These are phyloP conservation scores for Chlamydomonas schloesseri DNA, from an alignment of 139 green algal genomes.

Conservation along the genomic window DNA sequence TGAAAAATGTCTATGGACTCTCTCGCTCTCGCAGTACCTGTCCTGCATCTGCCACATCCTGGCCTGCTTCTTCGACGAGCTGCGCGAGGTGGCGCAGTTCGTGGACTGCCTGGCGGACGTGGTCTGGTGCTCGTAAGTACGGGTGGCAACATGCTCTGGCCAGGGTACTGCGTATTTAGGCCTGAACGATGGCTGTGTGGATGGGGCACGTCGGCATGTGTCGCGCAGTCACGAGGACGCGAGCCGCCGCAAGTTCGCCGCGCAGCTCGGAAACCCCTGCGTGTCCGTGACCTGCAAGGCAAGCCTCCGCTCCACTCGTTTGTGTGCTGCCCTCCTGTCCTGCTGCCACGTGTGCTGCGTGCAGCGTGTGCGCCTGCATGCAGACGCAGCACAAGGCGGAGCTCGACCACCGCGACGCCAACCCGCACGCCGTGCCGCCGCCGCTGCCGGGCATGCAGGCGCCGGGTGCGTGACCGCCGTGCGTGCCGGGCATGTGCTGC, in stretches of 20 bases:
- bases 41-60: constrained; percentile 87
- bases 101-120: constrained; percentile 86
- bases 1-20: no score
- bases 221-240: no score
- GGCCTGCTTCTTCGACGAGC: constrained; percentile 81
- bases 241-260: no score
- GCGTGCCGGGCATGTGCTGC: no score
- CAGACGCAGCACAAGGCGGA: constrained; percentile 92
- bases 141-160: no score
- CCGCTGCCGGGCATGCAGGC: constrained; percentile 36
- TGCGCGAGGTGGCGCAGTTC: constrained; percentile 75
- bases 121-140: constrained; percentile 78
- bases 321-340: not conserved
- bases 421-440: constrained; percentile 43
- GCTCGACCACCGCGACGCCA: constrained; percentile 83
- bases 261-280: no score
- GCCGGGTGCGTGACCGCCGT: constrained; percentile 31
- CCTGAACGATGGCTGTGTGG: no score
- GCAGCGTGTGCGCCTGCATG: constrained; percentile 90
- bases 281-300: no score
- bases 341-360: not conserved
- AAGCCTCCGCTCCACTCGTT: not conserved
- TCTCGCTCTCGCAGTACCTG: constrained; percentile 83
- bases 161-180: no score
- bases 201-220: no score